These are phyloP conservation scores for Sarocladium oryzae DNA, from an alignment of 2,329 filamentous ascomycete species.

Conservation along the genomic window DNA sequence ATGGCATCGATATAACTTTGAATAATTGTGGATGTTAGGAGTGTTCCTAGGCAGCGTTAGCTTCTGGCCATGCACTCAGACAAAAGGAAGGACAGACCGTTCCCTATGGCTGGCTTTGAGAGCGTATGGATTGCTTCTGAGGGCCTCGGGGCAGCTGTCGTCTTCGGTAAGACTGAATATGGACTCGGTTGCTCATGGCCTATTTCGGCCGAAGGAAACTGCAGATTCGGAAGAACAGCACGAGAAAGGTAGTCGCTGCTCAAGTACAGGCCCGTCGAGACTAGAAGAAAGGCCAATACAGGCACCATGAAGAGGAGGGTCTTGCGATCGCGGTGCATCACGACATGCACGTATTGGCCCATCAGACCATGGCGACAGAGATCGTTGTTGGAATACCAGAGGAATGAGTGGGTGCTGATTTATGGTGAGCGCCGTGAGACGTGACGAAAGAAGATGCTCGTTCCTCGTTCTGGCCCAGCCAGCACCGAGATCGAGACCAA, in stretches of 20 bases:
- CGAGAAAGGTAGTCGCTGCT: neutral
- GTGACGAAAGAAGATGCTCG: too few species aligned
- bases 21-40: neutral
- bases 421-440: too few species aligned
- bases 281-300: neutral
- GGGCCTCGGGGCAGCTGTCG: neutral
- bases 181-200: neutral
- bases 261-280: neutral
- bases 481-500: too few species aligned
- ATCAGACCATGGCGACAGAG: neutral
- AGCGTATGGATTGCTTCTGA: neutral
- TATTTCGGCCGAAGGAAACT: neutral
- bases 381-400: too few species aligned
- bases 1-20: neutral
- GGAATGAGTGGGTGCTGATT: too few species aligned
- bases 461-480: too few species aligned
- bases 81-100: neutral
- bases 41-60: neutral
- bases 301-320: neutral
- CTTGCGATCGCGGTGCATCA: neutral
- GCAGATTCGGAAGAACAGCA: neutral
- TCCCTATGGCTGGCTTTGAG: neutral
- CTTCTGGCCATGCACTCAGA: neutral
- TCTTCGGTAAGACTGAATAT: too few species aligned
- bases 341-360: neutral